Conservation (phyloP, 164 flowering plant species). For the Kalanchoe fedtschenkoi region DNA sequence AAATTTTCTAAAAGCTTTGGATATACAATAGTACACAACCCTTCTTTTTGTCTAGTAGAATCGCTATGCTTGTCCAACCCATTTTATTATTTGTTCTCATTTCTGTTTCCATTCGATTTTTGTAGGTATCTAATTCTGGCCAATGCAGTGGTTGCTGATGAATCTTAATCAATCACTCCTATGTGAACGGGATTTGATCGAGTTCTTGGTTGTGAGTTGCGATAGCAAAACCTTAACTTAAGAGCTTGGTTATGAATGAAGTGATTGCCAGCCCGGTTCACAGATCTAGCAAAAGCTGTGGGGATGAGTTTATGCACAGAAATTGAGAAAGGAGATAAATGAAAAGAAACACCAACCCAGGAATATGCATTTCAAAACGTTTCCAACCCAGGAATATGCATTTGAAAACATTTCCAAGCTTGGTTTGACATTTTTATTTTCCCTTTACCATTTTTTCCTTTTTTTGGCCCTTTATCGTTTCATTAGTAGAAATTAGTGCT, state of each 20-base stretch:
- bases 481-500: constrained; percentile 10
- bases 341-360: constrained; percentile 10
- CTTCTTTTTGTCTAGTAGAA: constrained; percentile 25
- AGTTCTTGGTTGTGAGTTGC: no score
- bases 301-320: constrained; percentile 30
- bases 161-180: no score
- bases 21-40: constrained; percentile 30
- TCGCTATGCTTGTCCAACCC: constrained; percentile 21
- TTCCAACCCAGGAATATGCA: constrained; percentile 13
- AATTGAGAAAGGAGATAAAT: constrained; percentile 50
- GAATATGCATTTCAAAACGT: constrained; percentile 12
- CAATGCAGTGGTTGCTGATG: no score
- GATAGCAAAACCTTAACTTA: no score
- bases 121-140: neutral
- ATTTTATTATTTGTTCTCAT: neutral
- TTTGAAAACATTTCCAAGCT: constrained; percentile 16
- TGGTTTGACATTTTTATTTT: constrained; percentile 31
- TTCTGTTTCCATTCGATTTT: neutral
- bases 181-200: no score
- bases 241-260: neutral
- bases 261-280: neutral
- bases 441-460: constrained; percentile 1
- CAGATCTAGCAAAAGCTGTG: neutral
- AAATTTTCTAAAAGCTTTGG: constrained; percentile 67
- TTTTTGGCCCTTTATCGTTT: constrained; percentile 9